Base-by-base conservation (phyloP, 139 green algal species). In the Chara braunii region DNA sequence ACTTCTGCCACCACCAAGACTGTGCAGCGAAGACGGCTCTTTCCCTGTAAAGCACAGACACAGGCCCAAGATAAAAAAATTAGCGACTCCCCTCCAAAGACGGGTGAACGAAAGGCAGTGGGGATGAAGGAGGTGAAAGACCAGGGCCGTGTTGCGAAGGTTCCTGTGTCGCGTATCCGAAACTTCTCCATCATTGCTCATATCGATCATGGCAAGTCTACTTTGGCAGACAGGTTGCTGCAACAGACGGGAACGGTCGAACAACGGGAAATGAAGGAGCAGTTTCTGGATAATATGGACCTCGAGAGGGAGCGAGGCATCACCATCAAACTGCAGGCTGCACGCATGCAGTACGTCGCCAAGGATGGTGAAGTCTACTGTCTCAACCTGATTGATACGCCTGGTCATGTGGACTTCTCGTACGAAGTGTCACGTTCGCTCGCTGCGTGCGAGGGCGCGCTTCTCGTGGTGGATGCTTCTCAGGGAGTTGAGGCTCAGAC, bases 401-500 rank as follows among this genome's bases (percentile, higher is more conserved):
- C 88, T 1, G 90, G 89, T 2, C 89, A 95, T 71, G 86, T 94
- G 8, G 87, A 91, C 72, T 95, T 95, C 66, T 72, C 59, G 22
- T 75, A 72, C 58, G 67, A 70, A 65, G 92, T 98, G 63, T 94
- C 85, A 1, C 80, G 92, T 18, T 95, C 86, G 0, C 81, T 98
- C 53, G 87, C 86, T 2, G 92, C 92, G 24, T 98, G 92, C 73
- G 92, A 98, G 79, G 92, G 92, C 22, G 92, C 89, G 43, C 79
- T 98, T 61, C 84, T 98, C 51, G 90, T 98, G 58, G 91, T 98
- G 51, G 92, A 98, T 68, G 92, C 92, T 0, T 75, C 70, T 43
- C 92, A 98, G 80, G 92, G 92, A 3, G 92, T 98, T 40, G 92
- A 98, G 81, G 92, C 92, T 1, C 92, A 98, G 79, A 98, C 92